Conservation (phyloP, 176 grass and related monocot genomes). For the Oryza nivara region DNA sequence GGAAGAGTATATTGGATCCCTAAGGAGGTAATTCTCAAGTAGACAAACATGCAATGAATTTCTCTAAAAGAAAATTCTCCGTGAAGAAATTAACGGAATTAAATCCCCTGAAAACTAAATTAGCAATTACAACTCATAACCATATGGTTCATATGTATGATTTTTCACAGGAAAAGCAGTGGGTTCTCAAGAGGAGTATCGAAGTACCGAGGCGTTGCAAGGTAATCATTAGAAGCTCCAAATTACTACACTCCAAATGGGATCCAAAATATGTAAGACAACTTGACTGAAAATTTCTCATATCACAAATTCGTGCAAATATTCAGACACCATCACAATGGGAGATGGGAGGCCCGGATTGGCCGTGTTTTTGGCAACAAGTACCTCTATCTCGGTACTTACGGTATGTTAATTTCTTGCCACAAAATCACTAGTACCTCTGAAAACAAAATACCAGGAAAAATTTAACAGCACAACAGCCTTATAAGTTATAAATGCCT, state of each 20-base stretch:
- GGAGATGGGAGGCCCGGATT: constrained; percentile 79
- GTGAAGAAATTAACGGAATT: background rate
- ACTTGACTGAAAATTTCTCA: background rate
- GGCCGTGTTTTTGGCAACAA: constrained; percentile 73
- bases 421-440: background rate
- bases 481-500: constrained; percentile 4
- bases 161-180: constrained; percentile 76
- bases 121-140: background rate
- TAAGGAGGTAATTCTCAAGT: constrained; percentile 56
- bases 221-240: constrained; percentile 23
- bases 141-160: background rate
- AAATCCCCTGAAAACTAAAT: background rate
- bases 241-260: background rate
- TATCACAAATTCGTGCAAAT: background rate
- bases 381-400: constrained; percentile 81
- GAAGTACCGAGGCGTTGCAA: constrained; percentile 77
- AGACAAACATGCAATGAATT: background rate
- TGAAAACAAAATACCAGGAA: background rate
- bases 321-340: constrained; percentile 69
- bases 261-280: background rate
- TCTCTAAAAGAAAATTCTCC: background rate
- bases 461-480: background rate
- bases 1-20: constrained; percentile 82
- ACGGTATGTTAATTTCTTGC: constrained; percentile 40
- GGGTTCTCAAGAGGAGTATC: constrained; percentile 85